These are phyloP conservation scores for Seiridium cupressi DNA, from an alignment of 2,329 filamentous ascomycete genomes.

Conservation along the genomic window DNA sequence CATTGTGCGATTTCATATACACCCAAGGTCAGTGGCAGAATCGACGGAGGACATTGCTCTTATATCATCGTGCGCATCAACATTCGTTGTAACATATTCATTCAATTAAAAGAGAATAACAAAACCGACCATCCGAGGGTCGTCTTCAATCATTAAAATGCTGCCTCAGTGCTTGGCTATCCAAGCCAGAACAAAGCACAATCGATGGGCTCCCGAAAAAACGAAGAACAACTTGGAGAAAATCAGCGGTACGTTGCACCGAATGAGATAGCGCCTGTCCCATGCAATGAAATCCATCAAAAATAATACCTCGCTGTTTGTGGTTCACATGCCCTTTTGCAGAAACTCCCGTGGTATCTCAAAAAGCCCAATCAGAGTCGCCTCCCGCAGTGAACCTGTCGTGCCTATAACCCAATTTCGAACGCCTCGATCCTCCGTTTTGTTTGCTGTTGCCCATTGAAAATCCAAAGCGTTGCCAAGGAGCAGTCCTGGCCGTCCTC, in stretches of 20 bases:
- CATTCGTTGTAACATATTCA: too few species aligned
- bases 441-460: not conserved
- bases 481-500: not conserved
- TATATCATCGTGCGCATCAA: too few species aligned
- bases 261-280: not conserved
- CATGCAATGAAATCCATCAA: slow-evolving; percentile 1
- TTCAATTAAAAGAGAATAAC: too few species aligned
- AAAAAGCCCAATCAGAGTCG: not conserved
- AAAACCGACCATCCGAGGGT: too few species aligned
- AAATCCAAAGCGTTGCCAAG: not conserved
- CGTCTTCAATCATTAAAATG: too few species aligned
- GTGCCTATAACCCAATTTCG: not conserved
- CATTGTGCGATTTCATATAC: not conserved
- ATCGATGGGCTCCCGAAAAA: too few species aligned
- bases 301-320: not conserved
- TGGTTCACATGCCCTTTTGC: not conserved
- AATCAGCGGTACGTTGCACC: not conserved
- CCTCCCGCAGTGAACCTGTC: not conserved
- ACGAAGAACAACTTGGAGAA: too few species aligned
- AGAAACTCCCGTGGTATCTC: not conserved
- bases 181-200: too few species aligned
- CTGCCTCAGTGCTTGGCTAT: too few species aligned
- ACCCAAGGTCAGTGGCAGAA: too few species aligned
- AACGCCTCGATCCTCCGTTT: not conserved
- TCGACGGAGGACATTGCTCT: too few species aligned